Evolutionary conservation across 352 stramenopile species (phyloP).

Genomic region (Globisporangium splendens): DNA sequence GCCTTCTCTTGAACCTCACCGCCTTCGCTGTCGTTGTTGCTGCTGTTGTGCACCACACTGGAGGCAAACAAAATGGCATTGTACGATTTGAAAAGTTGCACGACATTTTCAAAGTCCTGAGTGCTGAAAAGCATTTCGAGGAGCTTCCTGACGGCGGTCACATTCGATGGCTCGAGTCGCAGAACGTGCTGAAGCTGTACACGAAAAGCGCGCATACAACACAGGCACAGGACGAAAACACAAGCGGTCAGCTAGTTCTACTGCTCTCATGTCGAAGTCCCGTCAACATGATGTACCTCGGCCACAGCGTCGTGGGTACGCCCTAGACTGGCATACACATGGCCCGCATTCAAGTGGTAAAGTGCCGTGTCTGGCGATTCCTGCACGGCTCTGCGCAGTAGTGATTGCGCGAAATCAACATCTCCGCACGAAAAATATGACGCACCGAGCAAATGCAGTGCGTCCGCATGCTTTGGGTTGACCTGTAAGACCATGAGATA

Average conservation of each 20-base stretch:
- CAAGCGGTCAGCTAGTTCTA: too few species aligned
- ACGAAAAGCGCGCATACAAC: not conserved
- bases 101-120: slow-evolving; percentile 3
- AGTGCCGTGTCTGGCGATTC: slow-evolving; percentile 21
- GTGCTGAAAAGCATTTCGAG: slow-evolving; percentile 17
- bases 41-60: not conserved
- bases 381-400: slow-evolving; percentile 20
- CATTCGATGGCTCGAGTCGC: slow-evolving; percentile 16
- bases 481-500: slow-evolving; percentile 22
- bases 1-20: slow-evolving; percentile 24
- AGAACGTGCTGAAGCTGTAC: slow-evolving; percentile 13
- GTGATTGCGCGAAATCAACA: slow-evolving; percentile 11
- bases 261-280: too few species aligned
- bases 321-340: slow-evolving; percentile 1
- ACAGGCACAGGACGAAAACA: not conserved
- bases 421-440: slow-evolving; percentile 22
- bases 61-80: slow-evolving; percentile 5
- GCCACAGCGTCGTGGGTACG: not conserved
- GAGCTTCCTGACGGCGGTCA: slow-evolving; percentile 24
- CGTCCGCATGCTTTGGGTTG: slow-evolving; percentile 20
- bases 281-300: slow-evolving; percentile 1
- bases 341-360: slow-evolving; percentile 20
- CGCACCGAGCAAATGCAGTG: slow-evolving; percentile 46
- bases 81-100: slow-evolving; percentile 22
- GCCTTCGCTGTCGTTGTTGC: not conserved